phyloP scores from a whole-genome alignment of 257 asterid species.

The Nicotiana benthamiana region DNA sequence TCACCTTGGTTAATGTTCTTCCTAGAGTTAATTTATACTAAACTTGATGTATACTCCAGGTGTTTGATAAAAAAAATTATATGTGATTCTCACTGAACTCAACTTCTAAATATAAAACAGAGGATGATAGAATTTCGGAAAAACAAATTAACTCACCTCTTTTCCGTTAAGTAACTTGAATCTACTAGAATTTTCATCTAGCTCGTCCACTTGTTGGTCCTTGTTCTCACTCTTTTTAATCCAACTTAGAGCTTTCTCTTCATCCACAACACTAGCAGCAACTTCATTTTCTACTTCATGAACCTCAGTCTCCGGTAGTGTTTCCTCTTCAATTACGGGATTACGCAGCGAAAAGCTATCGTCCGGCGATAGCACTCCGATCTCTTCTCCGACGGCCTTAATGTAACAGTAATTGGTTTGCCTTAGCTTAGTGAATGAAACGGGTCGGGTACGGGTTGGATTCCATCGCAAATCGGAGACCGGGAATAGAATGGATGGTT shows the following conservation, averaged over 20 bases:
- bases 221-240: conserved; percentile 18
- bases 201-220: conserved; percentile 16
- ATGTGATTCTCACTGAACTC: neutral
- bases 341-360: conserved; percentile 43
- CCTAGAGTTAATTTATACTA: neutral
- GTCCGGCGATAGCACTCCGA: conserved; percentile 51
- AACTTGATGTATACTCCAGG: neutral
- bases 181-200: conserved; percentile 31
- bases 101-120: neutral
- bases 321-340: conserved; percentile 28
- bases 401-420: conserved; percentile 5
- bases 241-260: conserved; percentile 24
- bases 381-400: conserved; percentile 43
- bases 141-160: conserved; percentile 43
- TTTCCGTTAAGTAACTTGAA: conserved; percentile 67
- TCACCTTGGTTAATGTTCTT: neutral
- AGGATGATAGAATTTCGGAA: neutral
- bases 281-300: conserved; percentile 16
- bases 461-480: conserved; percentile 30
- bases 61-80: neutral
- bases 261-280: conserved; percentile 21
- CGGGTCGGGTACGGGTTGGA: conserved; percentile 32
- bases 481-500: conserved; percentile 34
- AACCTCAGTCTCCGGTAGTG: conserved; percentile 9
- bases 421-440: conserved; percentile 18